These are phyloP conservation scores for Paraphaeosphaeria sporulosa DNA, from an alignment of 2,329 filamentous ascomycete species.

Conservation along the genomic window DNA sequence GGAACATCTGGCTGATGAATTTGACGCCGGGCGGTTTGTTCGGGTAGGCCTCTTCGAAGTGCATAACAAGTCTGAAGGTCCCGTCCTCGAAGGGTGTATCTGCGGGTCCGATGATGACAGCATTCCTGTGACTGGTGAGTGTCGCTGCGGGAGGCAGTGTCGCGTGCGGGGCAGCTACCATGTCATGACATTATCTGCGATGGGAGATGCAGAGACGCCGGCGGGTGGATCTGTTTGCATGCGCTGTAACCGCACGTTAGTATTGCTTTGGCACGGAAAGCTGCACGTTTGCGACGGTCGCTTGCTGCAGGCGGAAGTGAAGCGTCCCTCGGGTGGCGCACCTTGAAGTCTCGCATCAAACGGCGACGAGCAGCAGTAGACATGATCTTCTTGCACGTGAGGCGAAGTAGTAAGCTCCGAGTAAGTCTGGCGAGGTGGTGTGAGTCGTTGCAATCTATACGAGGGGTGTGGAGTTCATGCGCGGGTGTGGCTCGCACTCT, in stretches of 20 bases:
- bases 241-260: constrained; percentile 65
- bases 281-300: constrained; percentile 6
- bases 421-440: background rate
- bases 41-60: constrained; percentile 98
- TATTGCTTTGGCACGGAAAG: background rate
- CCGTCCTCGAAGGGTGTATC: constrained; percentile 99
- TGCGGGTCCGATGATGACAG: constrained; percentile 94
- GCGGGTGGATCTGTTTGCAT: constrained; percentile 99
- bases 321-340: constrained; percentile 53
- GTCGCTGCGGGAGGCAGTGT: constrained; percentile 19
- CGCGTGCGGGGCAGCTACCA: constrained; percentile 66
- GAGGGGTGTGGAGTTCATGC: constrained; percentile 8
- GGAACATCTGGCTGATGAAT: constrained; percentile 99
- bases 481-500: background rate
- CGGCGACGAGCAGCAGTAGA: constrained; percentile 94
- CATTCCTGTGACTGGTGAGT: constrained; percentile 73
- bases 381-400: constrained; percentile 60
- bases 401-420: background rate
- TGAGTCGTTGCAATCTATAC: background rate
- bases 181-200: constrained; percentile 97
- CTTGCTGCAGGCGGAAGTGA: constrained; percentile 11
- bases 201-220: constrained; percentile 93
- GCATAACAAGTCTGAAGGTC: constrained; percentile 97
- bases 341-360: constrained; percentile 99
- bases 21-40: constrained; percentile 98